Percentiles rank a stretch among this genome's conserved stretches.
Evolutionary conservation across 768 basidiomycete genomes (phyloP).

Genomic region (Xerocomellus intermedius): DNA sequence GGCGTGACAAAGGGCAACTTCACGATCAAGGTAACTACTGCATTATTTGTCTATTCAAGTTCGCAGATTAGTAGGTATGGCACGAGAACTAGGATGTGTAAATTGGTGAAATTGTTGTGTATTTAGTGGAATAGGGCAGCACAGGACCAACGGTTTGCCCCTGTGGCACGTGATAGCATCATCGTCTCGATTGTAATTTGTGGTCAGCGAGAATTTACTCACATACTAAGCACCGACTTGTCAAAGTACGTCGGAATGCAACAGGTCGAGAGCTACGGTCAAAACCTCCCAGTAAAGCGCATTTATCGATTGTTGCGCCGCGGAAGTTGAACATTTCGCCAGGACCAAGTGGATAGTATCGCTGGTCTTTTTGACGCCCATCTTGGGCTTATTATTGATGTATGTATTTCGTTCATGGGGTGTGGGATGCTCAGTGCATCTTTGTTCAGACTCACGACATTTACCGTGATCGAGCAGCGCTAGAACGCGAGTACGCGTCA

Average conservation of each 20-base stretch:
- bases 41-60: no score
- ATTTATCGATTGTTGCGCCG: neutral
- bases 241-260: conserved; percentile 11
- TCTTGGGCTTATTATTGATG: conserved; percentile 63
- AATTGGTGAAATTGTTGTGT: no score
- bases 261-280: conserved; percentile 42
- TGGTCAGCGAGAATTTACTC: neutral
- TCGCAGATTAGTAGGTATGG: no score
- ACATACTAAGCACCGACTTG: neutral
- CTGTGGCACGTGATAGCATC: neutral
- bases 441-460: conserved; percentile 64
- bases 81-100: no score
- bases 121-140: no score
- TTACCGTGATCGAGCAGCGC: conserved; percentile 58
- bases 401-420: conserved; percentile 32
- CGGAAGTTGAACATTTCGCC: conserved; percentile 9
- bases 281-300: conserved; percentile 49
- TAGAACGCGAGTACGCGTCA: conserved; percentile 78
- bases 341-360: conserved; percentile 77
- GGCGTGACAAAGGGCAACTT: no score
- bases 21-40: no score
- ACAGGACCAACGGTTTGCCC: no score
- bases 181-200: neutral
- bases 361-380: conserved; percentile 57
- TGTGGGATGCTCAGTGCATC: neutral